A percentile compares a stretch with the other conserved stretches of the same genome.
Conservation (phyloP, 495 filamentous ascomycete species). For the Xylaria nigripes region DNA sequence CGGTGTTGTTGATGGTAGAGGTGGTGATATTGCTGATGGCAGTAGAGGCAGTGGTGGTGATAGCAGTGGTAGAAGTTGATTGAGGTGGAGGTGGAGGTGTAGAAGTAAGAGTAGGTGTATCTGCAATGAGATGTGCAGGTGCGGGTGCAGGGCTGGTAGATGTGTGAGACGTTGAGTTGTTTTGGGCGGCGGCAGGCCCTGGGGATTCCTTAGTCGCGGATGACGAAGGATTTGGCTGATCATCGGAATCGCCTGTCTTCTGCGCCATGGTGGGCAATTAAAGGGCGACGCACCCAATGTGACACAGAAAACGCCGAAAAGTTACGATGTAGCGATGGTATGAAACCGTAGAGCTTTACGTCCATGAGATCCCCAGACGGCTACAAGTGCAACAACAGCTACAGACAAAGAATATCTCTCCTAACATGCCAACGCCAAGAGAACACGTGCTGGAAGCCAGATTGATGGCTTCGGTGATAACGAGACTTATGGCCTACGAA, state of each 20-base stretch:
- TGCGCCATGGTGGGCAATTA: conserved; percentile 30
- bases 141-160: conserved; percentile 11
- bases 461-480: conserved; percentile 16
- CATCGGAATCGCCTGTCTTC: conserved; percentile 27
- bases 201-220: conserved; percentile 23
- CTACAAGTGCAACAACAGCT: conserved; percentile 20
- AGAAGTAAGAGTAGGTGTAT: conserved; percentile 5
- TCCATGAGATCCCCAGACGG: conserved; percentile 20
- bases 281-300: conserved; percentile 27
- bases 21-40: conserved; percentile 1
- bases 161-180: conserved; percentile 21
- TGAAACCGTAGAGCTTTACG: conserved; percentile 15
- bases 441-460: conserved; percentile 23
- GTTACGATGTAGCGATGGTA: conserved; percentile 21
- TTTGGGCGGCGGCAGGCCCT: conserved; percentile 21
- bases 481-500: not conserved
- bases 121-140: conserved; percentile 16
- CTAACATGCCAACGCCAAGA: conserved; percentile 17
- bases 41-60: not conserved
- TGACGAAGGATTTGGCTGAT: conserved; percentile 30
- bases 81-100: not conserved
- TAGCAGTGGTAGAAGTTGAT: too few species aligned
- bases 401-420: conserved; percentile 19
- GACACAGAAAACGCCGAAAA: conserved; percentile 27
- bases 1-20: not conserved